Evolutionary conservation across 192 early-diverging fungal genomes (phyloP), one percentile per base, ranked within the genome.

Genomic region (Ambispora gerdemannii): DNA sequence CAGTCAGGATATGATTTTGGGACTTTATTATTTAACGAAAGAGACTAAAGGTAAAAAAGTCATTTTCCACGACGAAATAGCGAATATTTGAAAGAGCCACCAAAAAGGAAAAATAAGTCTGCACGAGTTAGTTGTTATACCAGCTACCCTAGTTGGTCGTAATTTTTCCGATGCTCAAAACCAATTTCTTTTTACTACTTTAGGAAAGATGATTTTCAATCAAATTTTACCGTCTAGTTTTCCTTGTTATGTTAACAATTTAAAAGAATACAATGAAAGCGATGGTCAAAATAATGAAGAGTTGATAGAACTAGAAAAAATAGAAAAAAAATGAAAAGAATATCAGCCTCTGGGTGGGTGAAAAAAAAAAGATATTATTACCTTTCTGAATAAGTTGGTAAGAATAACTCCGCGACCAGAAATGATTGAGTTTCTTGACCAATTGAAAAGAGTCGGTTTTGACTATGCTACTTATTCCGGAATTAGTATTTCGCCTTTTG

Each of bases 401-500:
- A 31, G n/a, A 1, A 43, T 63, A 63, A 43, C 35, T 43, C 61
- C 61, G n/a, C 61, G n/a, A 4, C 1, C 4, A 25, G 61, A 63
- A 63, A 63, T 63, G 61, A 20, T 63, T 2, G n/a, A 43, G 17
- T 63, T 63, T 63, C 35, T 63, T 6, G 61, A 63, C n/a, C 31
- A 43, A 20, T 43, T 63, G 24, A 63, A 63, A 35, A 36, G 43
- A 43, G 3, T 63, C 43, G 43, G 61, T 63, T 63, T 63, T 36
- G 33, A 36, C 4, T 43, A 43, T 3, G 61, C 35, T 20, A 63
- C 61, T 22, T 27, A 3, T 19, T 63, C 61, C 2, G 61, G 61
- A 63, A 63, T 63, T 19, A 63, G 61, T 43, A 63, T 63, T 43
- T 43, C 61, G 4, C 61, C 61, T 33, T 63, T 63, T 43, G 61